Evolutionary conservation across 805 yeast genomes (phyloP).

Genomic region (Candida ipomoeae): DNA sequence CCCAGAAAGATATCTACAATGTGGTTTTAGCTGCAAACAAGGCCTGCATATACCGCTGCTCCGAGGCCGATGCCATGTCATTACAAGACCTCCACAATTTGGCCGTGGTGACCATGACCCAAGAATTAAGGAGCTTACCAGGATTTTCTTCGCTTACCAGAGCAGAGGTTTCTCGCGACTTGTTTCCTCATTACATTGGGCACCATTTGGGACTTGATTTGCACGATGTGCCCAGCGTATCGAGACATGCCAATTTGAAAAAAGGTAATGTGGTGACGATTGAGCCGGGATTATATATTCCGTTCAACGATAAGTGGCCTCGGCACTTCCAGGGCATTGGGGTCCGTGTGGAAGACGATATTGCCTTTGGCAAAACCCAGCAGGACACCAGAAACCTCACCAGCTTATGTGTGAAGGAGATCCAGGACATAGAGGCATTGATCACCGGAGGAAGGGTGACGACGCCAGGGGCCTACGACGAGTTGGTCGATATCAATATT

Average conservation of each 20-base stretch:
- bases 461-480: conserved; percentile 40
- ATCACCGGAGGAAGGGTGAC: conserved; percentile 55
- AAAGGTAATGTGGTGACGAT: conserved; percentile 85
- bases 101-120: conserved; percentile 55
- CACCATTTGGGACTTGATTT: conserved; percentile 93
- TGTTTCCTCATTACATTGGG: conserved; percentile 94
- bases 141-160: conserved; percentile 58
- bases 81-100: conserved; percentile 71
- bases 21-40: conserved; percentile 84
- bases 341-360: conserved; percentile 90
- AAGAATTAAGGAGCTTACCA: conserved; percentile 60
- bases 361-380: conserved; percentile 65
- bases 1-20: conserved; percentile 84
- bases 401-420: conserved; percentile 80
- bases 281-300: conserved; percentile 94
- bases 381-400: conserved; percentile 57
- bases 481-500: conserved; percentile 28
- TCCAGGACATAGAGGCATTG: conserved; percentile 71
- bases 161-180: conserved; percentile 46
- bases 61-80: conserved; percentile 47
- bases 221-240: conserved; percentile 69
- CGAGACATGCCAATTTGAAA: conserved; percentile 51
- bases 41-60: conserved; percentile 68
- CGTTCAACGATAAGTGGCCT: conserved; percentile 70
- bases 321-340: conserved; percentile 82